Percentiles rank a stretch among this genome's conserved stretches.
These are phyloP conservation scores for Mycena vitilis DNA, from an alignment of 768 basidiomycete species.

Conservation along the genomic window DNA sequence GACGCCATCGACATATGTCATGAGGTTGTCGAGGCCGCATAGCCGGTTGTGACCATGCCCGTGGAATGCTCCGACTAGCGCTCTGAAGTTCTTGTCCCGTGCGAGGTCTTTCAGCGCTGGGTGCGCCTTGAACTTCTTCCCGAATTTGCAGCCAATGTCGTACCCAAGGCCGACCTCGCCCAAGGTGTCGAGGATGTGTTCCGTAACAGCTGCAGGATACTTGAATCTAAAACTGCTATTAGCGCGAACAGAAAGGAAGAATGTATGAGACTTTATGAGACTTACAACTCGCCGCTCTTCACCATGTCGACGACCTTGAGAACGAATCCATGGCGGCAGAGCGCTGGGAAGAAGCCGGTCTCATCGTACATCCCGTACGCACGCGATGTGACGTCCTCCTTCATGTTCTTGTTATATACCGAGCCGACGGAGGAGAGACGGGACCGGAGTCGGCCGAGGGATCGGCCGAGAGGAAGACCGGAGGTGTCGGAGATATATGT, in stretches of 20 bases:
- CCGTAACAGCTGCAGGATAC: slow-evolving; percentile 15
- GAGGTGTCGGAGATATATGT: no score
- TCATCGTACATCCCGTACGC: slow-evolving; percentile 52
- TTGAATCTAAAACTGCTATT: slow-evolving; percentile 8
- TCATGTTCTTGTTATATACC: no score
- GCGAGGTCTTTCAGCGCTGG: slow-evolving; percentile 15
- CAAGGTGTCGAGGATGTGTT: neutral
- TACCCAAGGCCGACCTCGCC: neutral
- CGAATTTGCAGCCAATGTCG: neutral
- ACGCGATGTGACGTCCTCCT: slow-evolving; percentile 36
- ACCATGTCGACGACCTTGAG: slow-evolving; percentile 48
- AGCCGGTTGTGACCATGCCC: slow-evolving; percentile 22
- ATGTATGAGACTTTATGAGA: neutral
- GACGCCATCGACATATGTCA: slow-evolving; percentile 22
- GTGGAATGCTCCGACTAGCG: slow-evolving; percentile 6
- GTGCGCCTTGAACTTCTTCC: neutral
- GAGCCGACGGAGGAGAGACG: no score
- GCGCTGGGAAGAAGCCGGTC: slow-evolving; percentile 50
- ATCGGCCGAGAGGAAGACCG: no score
- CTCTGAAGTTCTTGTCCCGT: neutral
- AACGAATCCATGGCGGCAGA: slow-evolving; percentile 49
- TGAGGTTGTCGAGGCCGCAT: slow-evolving; percentile 28
- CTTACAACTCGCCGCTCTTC: slow-evolving; percentile 50
- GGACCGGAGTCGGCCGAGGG: no score
- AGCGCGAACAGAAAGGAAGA: neutral